These are phyloP conservation scores for Thalassiosira ordinaria DNA, from an alignment of 352 stramenopile species.

Conservation along the genomic window DNA sequence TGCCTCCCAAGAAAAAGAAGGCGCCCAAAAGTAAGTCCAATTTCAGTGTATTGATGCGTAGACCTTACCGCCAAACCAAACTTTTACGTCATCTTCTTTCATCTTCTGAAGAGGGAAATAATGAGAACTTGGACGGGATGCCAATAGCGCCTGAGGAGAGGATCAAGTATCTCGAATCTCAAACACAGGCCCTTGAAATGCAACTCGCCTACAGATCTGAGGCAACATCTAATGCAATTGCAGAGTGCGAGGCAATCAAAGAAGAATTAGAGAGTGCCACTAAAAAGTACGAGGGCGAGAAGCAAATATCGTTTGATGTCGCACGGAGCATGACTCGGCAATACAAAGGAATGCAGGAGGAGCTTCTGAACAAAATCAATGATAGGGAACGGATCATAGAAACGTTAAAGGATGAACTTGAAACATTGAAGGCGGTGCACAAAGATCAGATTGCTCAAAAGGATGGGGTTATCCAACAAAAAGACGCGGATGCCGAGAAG, in stretches of 20 bases:
- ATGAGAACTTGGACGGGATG: constrained; percentile 43
- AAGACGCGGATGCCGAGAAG: constrained; percentile 86
- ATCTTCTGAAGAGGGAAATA: constrained; percentile 28
- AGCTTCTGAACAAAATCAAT: constrained; percentile 85
- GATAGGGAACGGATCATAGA: constrained; percentile 91
- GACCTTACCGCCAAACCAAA: too few species aligned
- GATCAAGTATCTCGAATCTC: constrained; percentile 57
- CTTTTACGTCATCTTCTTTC: too few species aligned
- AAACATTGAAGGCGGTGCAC: constrained; percentile 88
- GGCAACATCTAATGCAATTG: constrained; percentile 35
- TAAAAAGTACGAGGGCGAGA: constrained; percentile 60
- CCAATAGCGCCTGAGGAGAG: constrained; percentile 40
- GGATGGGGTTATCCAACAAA: constrained; percentile 89
- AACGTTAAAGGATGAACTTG: constrained; percentile 92
- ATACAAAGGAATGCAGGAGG: constrained; percentile 95
- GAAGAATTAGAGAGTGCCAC: constrained; percentile 43
- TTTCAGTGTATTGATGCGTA: too few species aligned
- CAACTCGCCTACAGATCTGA: constrained; percentile 48
- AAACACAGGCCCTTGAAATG: constrained; percentile 48
- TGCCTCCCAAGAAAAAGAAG: constrained; percentile 20
- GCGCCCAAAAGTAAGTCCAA: constrained; percentile 7
- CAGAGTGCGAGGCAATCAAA: constrained; percentile 34
- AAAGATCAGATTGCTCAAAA: constrained; percentile 92
- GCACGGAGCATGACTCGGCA: constrained; percentile 95
- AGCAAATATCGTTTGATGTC: constrained; percentile 90